Conservation (phyloP, 352 stramenopile genomes). For the Phytophthora foliorum region DNA sequence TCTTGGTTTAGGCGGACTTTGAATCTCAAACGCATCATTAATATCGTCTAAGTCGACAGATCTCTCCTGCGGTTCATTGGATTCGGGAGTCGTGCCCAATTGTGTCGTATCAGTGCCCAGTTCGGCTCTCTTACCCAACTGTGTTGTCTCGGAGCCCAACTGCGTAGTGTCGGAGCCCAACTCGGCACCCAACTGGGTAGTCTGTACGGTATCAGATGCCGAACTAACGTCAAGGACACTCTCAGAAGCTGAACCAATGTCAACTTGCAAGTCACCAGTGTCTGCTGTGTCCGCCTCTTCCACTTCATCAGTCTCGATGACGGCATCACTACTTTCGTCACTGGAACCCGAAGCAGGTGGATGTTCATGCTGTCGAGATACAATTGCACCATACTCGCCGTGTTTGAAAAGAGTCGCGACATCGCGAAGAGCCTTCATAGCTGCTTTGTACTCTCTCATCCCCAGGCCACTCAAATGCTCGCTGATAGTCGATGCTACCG, state of each 20-base stretch:
- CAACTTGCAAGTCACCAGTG: too few relatives aligned
- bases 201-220: too few relatives aligned
- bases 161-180: neutral
- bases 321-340: too few relatives aligned
- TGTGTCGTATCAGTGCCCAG: too few relatives aligned
- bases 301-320: too few relatives aligned
- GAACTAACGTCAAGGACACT: too few relatives aligned
- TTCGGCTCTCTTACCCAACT: neutral
- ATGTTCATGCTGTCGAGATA: neutral
- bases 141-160: neutral
- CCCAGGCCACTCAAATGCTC: slow-evolving; percentile 19
- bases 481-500: slow-evolving; percentile 13
- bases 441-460: slow-evolving; percentile 17
- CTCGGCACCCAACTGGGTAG: neutral
- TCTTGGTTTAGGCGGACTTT: slow-evolving; percentile 1
- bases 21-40: slow-evolving; percentile 4
- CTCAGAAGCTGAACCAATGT: too few relatives aligned
- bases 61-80: neutral
- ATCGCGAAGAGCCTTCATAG: neutral
- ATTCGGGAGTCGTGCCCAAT: neutral
- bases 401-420: slow-evolving; percentile 20
- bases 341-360: too few relatives aligned
- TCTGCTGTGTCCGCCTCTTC: too few relatives aligned
- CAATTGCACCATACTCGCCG: slow-evolving; percentile 6
- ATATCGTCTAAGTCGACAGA: neutral